Base-by-base conservation (phyloP, 2,329 filamentous ascomycete genomes). In the Sclerotinia borealis region DNA sequence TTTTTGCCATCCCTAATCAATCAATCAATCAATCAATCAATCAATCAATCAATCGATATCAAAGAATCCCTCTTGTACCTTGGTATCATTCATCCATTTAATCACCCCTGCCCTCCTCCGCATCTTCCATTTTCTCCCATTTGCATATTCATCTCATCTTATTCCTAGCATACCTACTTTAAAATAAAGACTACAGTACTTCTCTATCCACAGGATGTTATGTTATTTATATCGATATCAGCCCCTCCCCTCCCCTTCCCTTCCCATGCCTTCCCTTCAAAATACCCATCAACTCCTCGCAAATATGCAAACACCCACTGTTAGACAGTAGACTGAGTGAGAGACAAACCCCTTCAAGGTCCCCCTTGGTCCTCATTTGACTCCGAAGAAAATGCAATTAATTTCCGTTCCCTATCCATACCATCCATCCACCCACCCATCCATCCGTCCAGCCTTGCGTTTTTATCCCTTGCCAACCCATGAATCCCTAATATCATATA, bases 341-440 rank as follows among this genome's bases (percentile, higher is more conserved):
- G 15, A n/a, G 22, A 37, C 43, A 34, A 22, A 51, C 34, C 25
- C 43, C 22, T 48, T 36, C 22, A 17, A n/a, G 29, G 47, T 31
- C 34, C n/a, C n/a, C n/a, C 27, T 34, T 19, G 13, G 39, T 37
- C 58, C n/a, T 15, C 41, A 27, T 41, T 43, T 27, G 52, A 61
- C 47, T 61, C 36, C 36, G 29, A 61, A 61, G 58, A 47, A 47
- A 62, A 62, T 62, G 60, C 50, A 62, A 31, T 48, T 36, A 36
- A 58, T 58, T 58, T 34, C 54, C 54, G 15, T 27, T 45, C 25
- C 29, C 27, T 52, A 45, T 27, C 59, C 49, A 55, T 61, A 37
- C 31, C 29, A 27, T 47, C 31, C 37, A 60, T 59, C 25, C 56
- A 54, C 36, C 15, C 54, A 25, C 34, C 6, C 17, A 50, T 39